A percentile compares a stretch with the other conserved stretches of the same genome.
These are phyloP conservation scores for Colletotrichum australisinense DNA, from an alignment of 2,329 filamentous ascomycete species.

Conservation along the genomic window DNA sequence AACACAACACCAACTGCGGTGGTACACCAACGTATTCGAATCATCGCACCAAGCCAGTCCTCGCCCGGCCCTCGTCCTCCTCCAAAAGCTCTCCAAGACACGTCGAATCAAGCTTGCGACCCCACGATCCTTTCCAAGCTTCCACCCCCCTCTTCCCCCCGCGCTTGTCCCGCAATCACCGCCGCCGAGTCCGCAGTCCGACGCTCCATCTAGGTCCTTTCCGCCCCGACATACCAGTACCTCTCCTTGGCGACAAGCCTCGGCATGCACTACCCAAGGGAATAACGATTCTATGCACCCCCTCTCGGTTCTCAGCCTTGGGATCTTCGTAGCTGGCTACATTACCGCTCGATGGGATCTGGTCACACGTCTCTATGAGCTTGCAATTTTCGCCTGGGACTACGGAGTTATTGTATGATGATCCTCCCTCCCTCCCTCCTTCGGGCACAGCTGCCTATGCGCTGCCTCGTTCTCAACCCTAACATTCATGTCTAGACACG, in stretches of 20 bases:
- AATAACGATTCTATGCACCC: conserved; percentile 86
- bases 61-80: background rate
- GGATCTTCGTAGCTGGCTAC: conserved; percentile 99
- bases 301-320: conserved; percentile 94
- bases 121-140: conserved; percentile 10
- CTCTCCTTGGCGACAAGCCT: conserved; percentile 35
- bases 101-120: conserved; percentile 5
- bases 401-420: conserved; percentile 91
- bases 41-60: background rate
- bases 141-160: conserved; percentile 9
- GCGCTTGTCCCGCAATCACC: conserved; percentile 19
- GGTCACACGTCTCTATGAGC: conserved; percentile 95
- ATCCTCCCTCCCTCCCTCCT: background rate
- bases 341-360: conserved; percentile 99
- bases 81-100: background rate
- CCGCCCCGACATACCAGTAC: conserved; percentile 8
- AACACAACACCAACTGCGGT: conserved; percentile 9
- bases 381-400: conserved; percentile 97
- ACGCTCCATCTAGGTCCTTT: conserved; percentile 11
- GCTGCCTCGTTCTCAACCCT: conserved; percentile 16
- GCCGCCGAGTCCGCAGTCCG: conserved; percentile 11
- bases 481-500: conserved; percentile 69
- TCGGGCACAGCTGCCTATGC: conserved; percentile 14
- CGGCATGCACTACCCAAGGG: conserved; percentile 57
- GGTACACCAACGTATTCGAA: background rate